These are phyloP conservation scores for Simmondsia chinensis DNA, from an alignment of 148 eudicot genomes.

Conservation along the genomic window DNA sequence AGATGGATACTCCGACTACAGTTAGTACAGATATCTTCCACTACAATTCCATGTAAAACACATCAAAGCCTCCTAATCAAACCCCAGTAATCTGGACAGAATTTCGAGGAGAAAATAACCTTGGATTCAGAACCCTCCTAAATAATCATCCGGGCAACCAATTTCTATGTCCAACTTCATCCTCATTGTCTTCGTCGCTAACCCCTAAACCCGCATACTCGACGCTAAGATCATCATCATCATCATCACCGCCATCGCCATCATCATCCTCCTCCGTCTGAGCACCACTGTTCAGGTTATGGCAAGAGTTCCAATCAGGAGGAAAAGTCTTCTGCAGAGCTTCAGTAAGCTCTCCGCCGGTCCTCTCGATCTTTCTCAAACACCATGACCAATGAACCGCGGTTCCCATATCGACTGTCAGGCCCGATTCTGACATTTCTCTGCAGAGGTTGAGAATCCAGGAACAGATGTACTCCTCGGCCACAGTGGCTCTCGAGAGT, in stretches of 20 bases:
- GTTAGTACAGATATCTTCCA: too few species aligned
- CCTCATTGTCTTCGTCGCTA: slow-evolving; percentile 26
- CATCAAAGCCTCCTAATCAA: too few species aligned
- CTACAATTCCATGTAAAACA: too few species aligned
- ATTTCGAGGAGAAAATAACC: too few species aligned
- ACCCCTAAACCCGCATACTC: slow-evolving; percentile 20
- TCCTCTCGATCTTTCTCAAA: slow-evolving; percentile 69
- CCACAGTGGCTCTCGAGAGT: slow-evolving; percentile 80
- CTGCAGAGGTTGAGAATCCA: slow-evolving; percentile 55
- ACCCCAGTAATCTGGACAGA: too few species aligned
- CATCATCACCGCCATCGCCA: slow-evolving; percentile 18
- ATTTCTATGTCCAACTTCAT: slow-evolving; percentile 6
- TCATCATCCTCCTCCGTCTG: slow-evolving; percentile 17
- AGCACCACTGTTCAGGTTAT: slow-evolving; percentile 19
- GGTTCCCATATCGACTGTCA: slow-evolving; percentile 91
- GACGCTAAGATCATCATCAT: slow-evolving; percentile 16
- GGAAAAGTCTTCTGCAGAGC: slow-evolving; percentile 94
- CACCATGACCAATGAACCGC: slow-evolving; percentile 97
- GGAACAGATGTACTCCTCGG: slow-evolving; percentile 66
- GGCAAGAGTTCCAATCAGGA: slow-evolving; percentile 74
- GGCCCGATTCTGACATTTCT: slow-evolving; percentile 66
- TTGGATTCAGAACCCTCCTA: too few species aligned
- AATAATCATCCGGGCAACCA: too few species aligned
- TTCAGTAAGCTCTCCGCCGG: slow-evolving; percentile 81
- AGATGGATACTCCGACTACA: too few species aligned